A percentile compares a stretch with the other conserved stretches of the same genome.
These are phyloP conservation scores for Primulina tabacum DNA, from an alignment of 257 asterid genomes.

Conservation along the genomic window DNA sequence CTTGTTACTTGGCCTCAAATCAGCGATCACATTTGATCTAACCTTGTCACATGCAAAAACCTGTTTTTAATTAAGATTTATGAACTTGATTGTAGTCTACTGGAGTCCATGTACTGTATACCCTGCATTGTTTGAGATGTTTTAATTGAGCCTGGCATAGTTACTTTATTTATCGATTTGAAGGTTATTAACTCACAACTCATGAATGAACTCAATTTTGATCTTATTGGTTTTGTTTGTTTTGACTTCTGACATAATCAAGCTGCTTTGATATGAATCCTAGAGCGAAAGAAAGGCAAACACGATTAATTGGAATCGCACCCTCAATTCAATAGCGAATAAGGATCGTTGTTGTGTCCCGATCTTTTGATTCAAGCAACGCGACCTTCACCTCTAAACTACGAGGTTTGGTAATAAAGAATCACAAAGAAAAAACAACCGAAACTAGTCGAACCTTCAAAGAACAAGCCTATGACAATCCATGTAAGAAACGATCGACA, in stretches of 20 bases:
- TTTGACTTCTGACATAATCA: neutral
- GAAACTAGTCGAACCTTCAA: too few relatives aligned
- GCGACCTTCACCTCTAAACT: too few relatives aligned
- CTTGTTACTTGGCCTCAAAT: slow-evolving; percentile 17
- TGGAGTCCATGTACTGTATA: neutral
- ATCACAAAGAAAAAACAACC: too few relatives aligned
- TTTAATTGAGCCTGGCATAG: neutral
- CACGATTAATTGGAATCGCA: too few relatives aligned
- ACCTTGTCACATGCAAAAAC: slow-evolving; percentile 19
- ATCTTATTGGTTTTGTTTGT: neutral
- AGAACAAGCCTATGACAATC: too few relatives aligned
- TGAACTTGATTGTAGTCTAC: neutral
- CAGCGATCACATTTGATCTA: slow-evolving; percentile 6
- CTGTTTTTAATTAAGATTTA: slow-evolving; percentile 9
- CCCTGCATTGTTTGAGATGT: slow-evolving; percentile 6
- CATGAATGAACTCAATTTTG: neutral
- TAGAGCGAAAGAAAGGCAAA: too few relatives aligned
- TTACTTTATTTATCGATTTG: slow-evolving; percentile 1
- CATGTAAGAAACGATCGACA: too few relatives aligned
- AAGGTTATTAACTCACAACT: slow-evolving; percentile 7
- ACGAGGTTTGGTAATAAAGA: too few relatives aligned
- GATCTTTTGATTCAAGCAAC: too few relatives aligned
- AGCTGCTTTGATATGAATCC: too few relatives aligned
- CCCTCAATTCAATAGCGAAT: too few relatives aligned
- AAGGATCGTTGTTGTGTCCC: too few relatives aligned